Base-by-base conservation (phyloP, 805 yeast species). In the Starmera pachycereana region DNA sequence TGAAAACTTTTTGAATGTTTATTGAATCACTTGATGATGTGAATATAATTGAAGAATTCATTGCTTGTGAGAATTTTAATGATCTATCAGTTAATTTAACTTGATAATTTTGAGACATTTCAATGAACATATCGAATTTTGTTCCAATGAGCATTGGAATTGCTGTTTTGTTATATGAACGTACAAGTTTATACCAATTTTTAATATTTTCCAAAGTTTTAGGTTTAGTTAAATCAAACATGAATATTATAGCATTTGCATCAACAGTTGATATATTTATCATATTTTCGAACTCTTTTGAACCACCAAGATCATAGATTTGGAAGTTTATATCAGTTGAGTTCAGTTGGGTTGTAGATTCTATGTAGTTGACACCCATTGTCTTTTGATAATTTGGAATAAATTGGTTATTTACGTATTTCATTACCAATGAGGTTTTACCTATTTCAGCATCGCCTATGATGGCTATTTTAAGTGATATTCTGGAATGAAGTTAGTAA, bases 371-470 rank as follows among this genome's bases (percentile, higher is more conserved):
- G 40, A 92, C 97, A 6, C 98, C 98, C 39, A 87, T 65, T 0
- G 98, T 90, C 60, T 88, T 96, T 37, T 89, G 86, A 56, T 90
- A 90, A 44, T 81, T 87, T 53, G 86, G 92, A 56, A 88, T 95
- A 58, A 84, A 90, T 29, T 84, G 76, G 40, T 94, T 94, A 55
- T 90, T 96, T n/a, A 90, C 96, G 57, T 89, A 90, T 56, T 90
- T 88, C 19, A 89, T 96, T 97, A 90, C 89, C 43, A 90, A 63
- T 6, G 97, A 86, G 1, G 98, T 90, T 56, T 90, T 90, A 6
- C 98, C 98, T 6, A 89, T 88, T 54, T 87, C 94, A 2, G 96
- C 94, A 60, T 90, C 97, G 6, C 98, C 98, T 37, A 90, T 76
- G 36, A 90, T 74, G 3, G 97, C 97, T 14, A 90, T 88, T 53